Conservation (phyloP, 495 filamentous ascomycete species). For the Tirmania nivea region DNA sequence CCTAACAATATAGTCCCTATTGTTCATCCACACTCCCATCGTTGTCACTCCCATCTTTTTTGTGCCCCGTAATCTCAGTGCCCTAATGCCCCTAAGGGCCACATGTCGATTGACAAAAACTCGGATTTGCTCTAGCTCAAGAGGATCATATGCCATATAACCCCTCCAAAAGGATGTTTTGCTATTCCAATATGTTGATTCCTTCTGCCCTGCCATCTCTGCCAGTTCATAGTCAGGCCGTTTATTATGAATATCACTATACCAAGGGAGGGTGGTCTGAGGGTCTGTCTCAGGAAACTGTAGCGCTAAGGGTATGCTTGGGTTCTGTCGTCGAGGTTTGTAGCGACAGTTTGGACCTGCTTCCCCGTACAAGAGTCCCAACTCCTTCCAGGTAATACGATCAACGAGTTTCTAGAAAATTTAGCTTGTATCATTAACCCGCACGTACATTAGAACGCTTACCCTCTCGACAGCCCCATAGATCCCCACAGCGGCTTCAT, state of each 20-base stretch:
- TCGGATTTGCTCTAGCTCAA: constrained; percentile 11
- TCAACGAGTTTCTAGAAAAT: too few species aligned
- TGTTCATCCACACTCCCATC: constrained; percentile 16
- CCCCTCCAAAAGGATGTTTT: constrained; percentile 5
- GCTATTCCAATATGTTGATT: not conserved
- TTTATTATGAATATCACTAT: constrained; percentile 2
- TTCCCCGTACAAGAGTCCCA: not conserved
- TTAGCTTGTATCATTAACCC: too few species aligned
- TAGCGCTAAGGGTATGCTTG: not conserved
- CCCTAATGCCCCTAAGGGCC: constrained; percentile 4
- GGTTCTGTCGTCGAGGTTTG: too few species aligned
- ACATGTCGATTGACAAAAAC: constrained; percentile 7
- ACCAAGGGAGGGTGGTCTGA: constrained; percentile 11
- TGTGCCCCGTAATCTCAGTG: constrained; percentile 14
- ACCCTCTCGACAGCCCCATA: constrained; percentile 12
- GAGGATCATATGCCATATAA: constrained; percentile 13
- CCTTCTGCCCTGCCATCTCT: not conserved
- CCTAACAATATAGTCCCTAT: constrained; percentile 8
- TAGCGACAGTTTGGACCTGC: too few species aligned
- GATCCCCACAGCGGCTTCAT: constrained; percentile 5
- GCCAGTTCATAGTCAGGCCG: not conserved
- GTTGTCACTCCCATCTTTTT: constrained; percentile 13
- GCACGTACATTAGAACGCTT: not conserved
- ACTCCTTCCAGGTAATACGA: not conserved
- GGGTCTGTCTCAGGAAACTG: not conserved